Evolutionary conservation across 2,329 filamentous ascomycete species (phyloP), one percentile per base, ranked within the genome.

Genomic region (Epichloe bromicola): DNA sequence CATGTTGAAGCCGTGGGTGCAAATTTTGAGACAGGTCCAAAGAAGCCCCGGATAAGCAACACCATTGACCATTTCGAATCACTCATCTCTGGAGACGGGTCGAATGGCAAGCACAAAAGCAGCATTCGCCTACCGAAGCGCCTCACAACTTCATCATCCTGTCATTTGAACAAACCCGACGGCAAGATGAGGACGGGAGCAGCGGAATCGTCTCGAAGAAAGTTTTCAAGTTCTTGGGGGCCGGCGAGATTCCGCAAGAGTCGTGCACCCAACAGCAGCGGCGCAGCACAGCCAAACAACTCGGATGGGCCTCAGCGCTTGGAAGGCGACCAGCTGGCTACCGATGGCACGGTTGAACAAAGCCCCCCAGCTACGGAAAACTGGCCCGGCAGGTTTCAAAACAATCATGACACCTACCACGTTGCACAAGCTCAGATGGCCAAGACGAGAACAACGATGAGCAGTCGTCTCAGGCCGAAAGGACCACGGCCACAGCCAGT

Each of bases 11-110:
- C 34, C n/a, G 36, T 30, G 17, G 46, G 36, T 19, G 40, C 46
- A 8, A 39, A 46, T 19, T 42, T 51, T 5, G 51, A 49, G 15
- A n/a, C 47, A 5, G 14, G 10, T 38, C 33, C 51, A 34, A 47
- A 46, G 17, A 33, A 50, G n/a, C 26, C 17, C 43, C 44, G 37
- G 30, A 53, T 53, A 19, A 50, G 39, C 20, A 48, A 50, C 43
- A 50, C 33, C 19, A 53, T 53, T 30, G 51, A 46, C n/a, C 51
- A 44, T 41, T 53, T 53, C 20, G 51, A 53, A 48, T 46, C 51
- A 17, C 45, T 53, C 38, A 50, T 47, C 14, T 39, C 48, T 26
- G 41, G 41, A 34, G 51, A 50, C 30, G 19, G 34, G 20, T 23
- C 33, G n/a, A 38, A 20, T 23, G 12, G 5, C n/a, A 46, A 43